Evolutionary conservation across 495 filamentous ascomycete genomes (phyloP).

Genomic region (Daldinia childiae): DNA sequence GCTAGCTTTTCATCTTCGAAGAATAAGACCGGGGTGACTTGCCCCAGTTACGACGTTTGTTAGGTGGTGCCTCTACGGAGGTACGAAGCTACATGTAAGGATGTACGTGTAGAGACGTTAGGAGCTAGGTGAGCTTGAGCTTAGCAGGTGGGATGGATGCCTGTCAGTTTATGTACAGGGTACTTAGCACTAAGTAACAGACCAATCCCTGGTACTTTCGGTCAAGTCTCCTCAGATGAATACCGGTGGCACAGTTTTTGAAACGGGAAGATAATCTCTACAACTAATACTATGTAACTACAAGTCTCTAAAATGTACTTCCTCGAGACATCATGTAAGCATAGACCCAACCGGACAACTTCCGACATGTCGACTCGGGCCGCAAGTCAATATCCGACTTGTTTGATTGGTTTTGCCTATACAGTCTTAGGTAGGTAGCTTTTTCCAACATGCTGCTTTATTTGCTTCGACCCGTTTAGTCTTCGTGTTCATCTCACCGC

Average conservation of each 20-base stretch:
- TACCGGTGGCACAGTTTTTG: slow-evolving; percentile 17
- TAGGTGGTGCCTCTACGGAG: slow-evolving; percentile 13
- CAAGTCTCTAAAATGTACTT: not conserved
- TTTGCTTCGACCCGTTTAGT: slow-evolving; percentile 8
- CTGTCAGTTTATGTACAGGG: slow-evolving; percentile 31
- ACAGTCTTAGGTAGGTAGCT: not conserved
- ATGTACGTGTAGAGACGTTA: not conserved
- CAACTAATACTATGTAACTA: too few species aligned
- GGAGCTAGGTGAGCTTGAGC: slow-evolving; percentile 13
- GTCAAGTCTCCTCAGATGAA: slow-evolving; percentile 20
- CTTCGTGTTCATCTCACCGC: not conserved
- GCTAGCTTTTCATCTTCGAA: slow-evolving; percentile 21
- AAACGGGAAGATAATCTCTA: slow-evolving; percentile 16
- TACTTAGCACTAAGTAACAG: slow-evolving; percentile 23
- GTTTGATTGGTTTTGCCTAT: slow-evolving; percentile 13
- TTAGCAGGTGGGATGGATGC: slow-evolving; percentile 22
- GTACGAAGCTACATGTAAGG: slow-evolving; percentile 2
- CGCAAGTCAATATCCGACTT: slow-evolving; percentile 25
- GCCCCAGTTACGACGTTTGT: not conserved
- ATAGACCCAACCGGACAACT: slow-evolving; percentile 10
- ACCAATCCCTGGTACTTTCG: slow-evolving; percentile 20
- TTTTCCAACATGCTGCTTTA: not conserved
- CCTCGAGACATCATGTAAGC: not conserved
- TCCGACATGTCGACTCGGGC: slow-evolving; percentile 27
- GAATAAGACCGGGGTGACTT: not conserved